Evolutionary conservation across 495 filamentous ascomycete genomes (phyloP).

Genomic region (Mycothermus thermophilus): DNA sequence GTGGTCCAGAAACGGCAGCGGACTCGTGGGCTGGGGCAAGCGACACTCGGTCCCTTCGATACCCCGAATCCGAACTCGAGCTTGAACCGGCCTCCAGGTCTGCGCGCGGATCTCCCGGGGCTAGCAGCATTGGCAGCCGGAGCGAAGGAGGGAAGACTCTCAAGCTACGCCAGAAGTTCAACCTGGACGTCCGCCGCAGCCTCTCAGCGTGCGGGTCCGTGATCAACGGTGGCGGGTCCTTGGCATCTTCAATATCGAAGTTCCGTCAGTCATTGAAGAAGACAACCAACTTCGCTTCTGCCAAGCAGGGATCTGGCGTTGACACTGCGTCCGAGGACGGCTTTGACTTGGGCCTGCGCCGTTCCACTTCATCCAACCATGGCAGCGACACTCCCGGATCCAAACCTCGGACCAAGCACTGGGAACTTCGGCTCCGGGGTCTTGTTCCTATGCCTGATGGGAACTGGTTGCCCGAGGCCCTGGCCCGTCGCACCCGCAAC

Average conservation of each 20-base stretch:
- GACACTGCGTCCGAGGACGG: neutral
- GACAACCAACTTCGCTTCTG: constrained; percentile 13
- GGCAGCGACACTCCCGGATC: neutral
- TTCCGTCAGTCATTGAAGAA: constrained; percentile 13
- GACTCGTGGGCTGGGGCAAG: constrained; percentile 1
- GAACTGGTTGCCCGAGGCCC: constrained; percentile 28
- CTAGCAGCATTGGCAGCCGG: constrained; percentile 10
- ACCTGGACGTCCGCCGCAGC: constrained; percentile 15
- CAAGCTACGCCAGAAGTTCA: constrained; percentile 19
- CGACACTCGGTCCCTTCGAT: constrained; percentile 4
- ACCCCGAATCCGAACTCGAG: constrained; percentile 15
- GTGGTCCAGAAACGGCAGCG: constrained; percentile 1
- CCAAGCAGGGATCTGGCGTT: neutral
- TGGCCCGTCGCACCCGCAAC: constrained; percentile 3
- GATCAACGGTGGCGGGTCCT: constrained; percentile 6
- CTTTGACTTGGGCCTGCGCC: too few relatives aligned
- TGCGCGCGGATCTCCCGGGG: neutral
- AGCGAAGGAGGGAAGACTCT: constrained; percentile 19
- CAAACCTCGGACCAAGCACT: constrained; percentile 23
- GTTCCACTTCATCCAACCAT: neutral
- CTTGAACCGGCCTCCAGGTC: constrained; percentile 10
- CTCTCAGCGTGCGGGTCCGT: constrained; percentile 11
- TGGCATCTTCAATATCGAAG: constrained; percentile 1
- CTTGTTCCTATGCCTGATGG: constrained; percentile 31
- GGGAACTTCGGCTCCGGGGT: constrained; percentile 27